These are phyloP conservation scores for Coemansia interrupta DNA, from an alignment of 192 early-diverging fungal genomes.

Conservation along the genomic window DNA sequence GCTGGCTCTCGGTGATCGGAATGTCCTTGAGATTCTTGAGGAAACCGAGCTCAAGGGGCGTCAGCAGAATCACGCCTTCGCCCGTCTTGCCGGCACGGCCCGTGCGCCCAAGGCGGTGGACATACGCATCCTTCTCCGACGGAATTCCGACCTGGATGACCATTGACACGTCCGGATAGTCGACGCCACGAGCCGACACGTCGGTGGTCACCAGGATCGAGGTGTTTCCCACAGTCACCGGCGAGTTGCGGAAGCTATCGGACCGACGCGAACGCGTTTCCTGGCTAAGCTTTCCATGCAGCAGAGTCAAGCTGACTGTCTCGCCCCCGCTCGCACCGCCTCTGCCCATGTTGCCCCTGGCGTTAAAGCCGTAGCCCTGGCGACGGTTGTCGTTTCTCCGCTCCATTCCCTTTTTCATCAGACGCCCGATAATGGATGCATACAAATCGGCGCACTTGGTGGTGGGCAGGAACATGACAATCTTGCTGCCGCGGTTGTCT, in stretches of 20 bases:
- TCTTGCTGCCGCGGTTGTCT: slow-evolving; percentile 63
- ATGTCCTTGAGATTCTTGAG: slow-evolving; percentile 59
- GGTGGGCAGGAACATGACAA: slow-evolving; percentile 88
- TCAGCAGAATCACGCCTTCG: slow-evolving; percentile 76
- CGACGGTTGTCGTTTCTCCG: neutral
- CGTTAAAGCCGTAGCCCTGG: neutral
- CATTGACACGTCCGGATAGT: slow-evolving; percentile 89
- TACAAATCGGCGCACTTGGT: slow-evolving; percentile 55
- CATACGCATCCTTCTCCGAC: slow-evolving; percentile 78
- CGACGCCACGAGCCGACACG: slow-evolving; percentile 95
- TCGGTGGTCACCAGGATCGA: slow-evolving; percentile 88
- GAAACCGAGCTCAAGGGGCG: slow-evolving; percentile 76
- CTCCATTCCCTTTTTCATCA: slow-evolving; percentile 22
- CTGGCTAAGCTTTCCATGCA: slow-evolving; percentile 82
- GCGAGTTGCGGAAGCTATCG: slow-evolving; percentile 66
- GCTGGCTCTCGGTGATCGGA: slow-evolving; percentile 55
- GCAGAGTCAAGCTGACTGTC: slow-evolving; percentile 50
- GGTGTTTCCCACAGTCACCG: slow-evolving; percentile 28
- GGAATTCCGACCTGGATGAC: slow-evolving; percentile 90
- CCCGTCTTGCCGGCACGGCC: slow-evolving; percentile 92
- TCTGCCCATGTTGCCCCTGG: neutral
- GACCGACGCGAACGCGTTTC: slow-evolving; percentile 65
- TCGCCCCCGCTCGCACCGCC: slow-evolving; percentile 6
- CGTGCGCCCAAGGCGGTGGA: slow-evolving; percentile 94
- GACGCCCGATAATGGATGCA: slow-evolving; percentile 13